Conservation (phyloP, 1,139 yeast genomes). For the Suhomyces chickasaworum region DNA sequence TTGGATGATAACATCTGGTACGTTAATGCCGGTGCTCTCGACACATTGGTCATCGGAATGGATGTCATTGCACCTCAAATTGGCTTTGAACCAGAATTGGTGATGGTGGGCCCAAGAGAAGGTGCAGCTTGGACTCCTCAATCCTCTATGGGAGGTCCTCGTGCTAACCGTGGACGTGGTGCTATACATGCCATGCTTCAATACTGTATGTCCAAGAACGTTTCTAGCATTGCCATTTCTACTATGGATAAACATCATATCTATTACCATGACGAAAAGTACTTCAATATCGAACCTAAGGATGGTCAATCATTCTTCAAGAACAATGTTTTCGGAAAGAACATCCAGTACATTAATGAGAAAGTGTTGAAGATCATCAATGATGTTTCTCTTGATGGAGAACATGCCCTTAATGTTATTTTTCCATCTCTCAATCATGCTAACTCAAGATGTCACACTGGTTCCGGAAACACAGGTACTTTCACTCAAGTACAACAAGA, state of each 20-base stretch:
- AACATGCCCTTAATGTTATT: constrained; percentile 27
- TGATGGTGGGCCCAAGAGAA: constrained; percentile 44
- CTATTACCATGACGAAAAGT: constrained; percentile 37
- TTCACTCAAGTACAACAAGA: constrained; percentile 11
- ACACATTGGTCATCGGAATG: constrained; percentile 33
- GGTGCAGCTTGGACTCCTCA: constrained; percentile 24
- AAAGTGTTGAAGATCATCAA: constrained; percentile 22
- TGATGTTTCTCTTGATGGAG: constrained; percentile 4
- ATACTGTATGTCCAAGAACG: constrained; percentile 22
- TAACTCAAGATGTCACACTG: constrained; percentile 29
- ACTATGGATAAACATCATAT: constrained; percentile 33
- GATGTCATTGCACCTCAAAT: constrained; percentile 40
- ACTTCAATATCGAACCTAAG: constrained; percentile 22
- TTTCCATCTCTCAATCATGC: constrained; percentile 37
- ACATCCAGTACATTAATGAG: constrained; percentile 29
- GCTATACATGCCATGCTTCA: constrained; percentile 13
- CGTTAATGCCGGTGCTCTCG: constrained; percentile 37
- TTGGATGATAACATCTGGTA: constrained; percentile 40
- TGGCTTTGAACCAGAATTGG: constrained; percentile 37
- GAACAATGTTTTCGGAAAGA: constrained; percentile 29
- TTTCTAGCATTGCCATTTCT: constrained; percentile 33
- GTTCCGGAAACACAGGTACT: not conserved
- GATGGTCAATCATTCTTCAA: constrained; percentile 17
- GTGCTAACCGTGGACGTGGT: constrained; percentile 9
- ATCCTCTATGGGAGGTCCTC: constrained; percentile 5